Base-by-base conservation (phyloP, 805 yeast genomes). In the Barnettozyma pratensis region DNA sequence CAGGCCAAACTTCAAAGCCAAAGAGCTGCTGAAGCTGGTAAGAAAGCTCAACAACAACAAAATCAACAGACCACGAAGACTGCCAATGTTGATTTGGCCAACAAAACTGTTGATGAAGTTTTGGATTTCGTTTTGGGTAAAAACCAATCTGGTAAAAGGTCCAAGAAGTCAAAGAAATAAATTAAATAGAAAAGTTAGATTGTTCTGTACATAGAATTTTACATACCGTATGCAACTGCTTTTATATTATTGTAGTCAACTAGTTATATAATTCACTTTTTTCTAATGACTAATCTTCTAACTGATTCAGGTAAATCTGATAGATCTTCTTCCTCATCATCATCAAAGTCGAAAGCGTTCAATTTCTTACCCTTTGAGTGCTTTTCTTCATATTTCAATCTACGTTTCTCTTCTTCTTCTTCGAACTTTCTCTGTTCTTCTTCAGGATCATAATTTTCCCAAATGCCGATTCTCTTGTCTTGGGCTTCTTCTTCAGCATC, bases 41-140 rank as follows among this genome's bases (percentile, higher is more conserved):
- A 31, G 11, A 31, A 31, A 11, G 34, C 34, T 8, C 34, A 31
- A 11, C 34, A 31, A 11, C 8, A 31, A 11, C 34, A 31, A 8
- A 31, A 57, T 44, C 58, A 51, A 34, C 37, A 42, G 7, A 5
- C 49, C n/a, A 54, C 46, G 40, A 32, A 36, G 39, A 47, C 19
- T 27, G 35, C 43, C n/a, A 37, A 38, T 25, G 45, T 75, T 55
- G 78, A 76, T 35, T 71, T 86, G 52, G 83, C 86, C 7, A 68
- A 72, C 46, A 76, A 82, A 65, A 80, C 88, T 19, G 76, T 87
- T 46, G 92, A 85, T 46, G 95, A 85, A 51, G 74, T 87, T 50
- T 69, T 87, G 67, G 73, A 74, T 51, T 87, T 80, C 60, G 84
- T 87, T 59, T 85, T 83, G 63, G 92, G 92, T 45, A 61, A 60